phyloP scores from a whole-genome alignment of 1,284 basidiomycete genomes.

The Cryptococcus amylolentus region DNA sequence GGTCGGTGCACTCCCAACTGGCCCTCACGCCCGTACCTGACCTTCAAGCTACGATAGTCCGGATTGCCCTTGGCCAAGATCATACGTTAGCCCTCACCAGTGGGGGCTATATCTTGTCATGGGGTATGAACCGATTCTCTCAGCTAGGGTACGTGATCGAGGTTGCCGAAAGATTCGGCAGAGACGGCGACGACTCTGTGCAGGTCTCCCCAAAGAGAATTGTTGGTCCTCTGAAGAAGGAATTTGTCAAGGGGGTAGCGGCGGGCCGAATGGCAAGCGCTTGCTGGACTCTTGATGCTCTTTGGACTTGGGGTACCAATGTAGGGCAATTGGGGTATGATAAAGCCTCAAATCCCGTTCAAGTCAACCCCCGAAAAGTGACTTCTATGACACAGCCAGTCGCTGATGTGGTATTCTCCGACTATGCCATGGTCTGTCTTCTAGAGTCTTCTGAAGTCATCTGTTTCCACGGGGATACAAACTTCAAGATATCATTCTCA shows the following conservation, averaged over 20 bases:
- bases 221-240: constrained; percentile 72
- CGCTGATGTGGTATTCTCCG: constrained; percentile 66
- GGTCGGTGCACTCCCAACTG: constrained; percentile 75
- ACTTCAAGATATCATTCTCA: constrained; percentile 73
- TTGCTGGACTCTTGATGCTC: constrained; percentile 77
- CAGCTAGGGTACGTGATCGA: constrained; percentile 89
- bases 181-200: constrained; percentile 54
- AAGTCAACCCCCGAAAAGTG: constrained; percentile 76
- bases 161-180: constrained; percentile 28
- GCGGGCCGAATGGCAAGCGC: constrained; percentile 84
- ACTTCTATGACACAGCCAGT: constrained; percentile 71
- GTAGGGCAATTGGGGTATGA: constrained; percentile 88
- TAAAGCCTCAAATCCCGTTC: constrained; percentile 68
- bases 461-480: constrained; percentile 73
- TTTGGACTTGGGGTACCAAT: constrained; percentile 96
- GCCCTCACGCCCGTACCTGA: constrained; percentile 62
- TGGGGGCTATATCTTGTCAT: constrained; percentile 78
- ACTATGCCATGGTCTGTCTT: constrained; percentile 76
- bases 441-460: constrained; percentile 72
- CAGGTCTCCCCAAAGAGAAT: constrained; percentile 76
- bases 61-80: constrained; percentile 85
- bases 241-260: constrained; percentile 74
- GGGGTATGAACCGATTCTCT: constrained; percentile 82
- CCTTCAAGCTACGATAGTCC: constrained; percentile 57
- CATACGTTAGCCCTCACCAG: constrained; percentile 84